Evolutionary conservation across 495 filamentous ascomycete genomes (phyloP), one percentile per base, ranked within the genome.

Genomic region (Penicillium manginii): DNA sequence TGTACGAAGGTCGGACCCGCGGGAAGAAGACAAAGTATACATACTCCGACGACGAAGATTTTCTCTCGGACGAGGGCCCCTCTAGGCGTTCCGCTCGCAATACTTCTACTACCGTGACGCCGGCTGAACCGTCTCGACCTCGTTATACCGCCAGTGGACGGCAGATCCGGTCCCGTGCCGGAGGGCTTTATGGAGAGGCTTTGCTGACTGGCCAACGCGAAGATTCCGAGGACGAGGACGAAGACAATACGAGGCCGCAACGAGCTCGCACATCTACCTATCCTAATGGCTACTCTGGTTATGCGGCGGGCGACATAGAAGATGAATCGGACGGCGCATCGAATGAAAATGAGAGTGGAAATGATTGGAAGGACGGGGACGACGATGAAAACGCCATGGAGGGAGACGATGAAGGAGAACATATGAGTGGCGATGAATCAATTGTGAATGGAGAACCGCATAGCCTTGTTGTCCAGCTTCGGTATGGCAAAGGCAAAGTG

Each of bases 1-100:
- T 94, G 51, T 98, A 98, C 72, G 94, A 98, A 77, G 96, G 96
- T 37, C 91, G 94, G 43, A 98, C 96, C 0, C 85, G 94, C 52
- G 94, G 94, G 40, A 98, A 98, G 76, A 88, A 92, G 45, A 88
- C 96, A 73, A 96, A 90, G 69, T 98, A 98, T 61, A 97, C 92
- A 0, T 98, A 90, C 69, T 96, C 92, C 0, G 92, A 96, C 42
- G 92, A 96, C 39, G 91, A 96, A 63, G 88, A 88, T 18, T 87
- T 89, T 35, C 82, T 84, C 51, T 91, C 90, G 2, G 91, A 96
- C 68, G 86, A 84, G 22, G 78, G 83, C 19, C 72, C 77, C 5
- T 77, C 82, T 15, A 83, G 91, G 52, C 84, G 90, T 37, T 96
- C 92, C 1, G 85, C 84, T 11, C 83, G 92, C 18, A 88, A 90